These are phyloP conservation scores for Cornus kousa DNA, from an alignment of 148 eudicot genomes.

Conservation along the genomic window DNA sequence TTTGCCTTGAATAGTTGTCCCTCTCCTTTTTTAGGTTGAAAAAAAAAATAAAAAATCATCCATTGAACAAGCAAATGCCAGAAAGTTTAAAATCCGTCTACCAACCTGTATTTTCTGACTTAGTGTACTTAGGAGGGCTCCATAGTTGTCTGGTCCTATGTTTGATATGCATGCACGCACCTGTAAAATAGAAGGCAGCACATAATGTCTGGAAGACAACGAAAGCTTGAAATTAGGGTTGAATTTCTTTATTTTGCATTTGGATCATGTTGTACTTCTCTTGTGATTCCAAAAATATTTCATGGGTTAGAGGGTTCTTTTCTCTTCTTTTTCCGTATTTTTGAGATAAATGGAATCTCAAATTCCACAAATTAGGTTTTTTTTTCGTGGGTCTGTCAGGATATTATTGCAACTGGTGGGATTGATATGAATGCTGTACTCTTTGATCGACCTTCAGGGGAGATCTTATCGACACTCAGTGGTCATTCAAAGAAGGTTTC, in stretches of 20 bases:
- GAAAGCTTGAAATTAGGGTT: neutral
- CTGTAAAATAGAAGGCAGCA: too few relatives aligned
- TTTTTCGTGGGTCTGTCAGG: conserved; percentile 39
- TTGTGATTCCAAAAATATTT: too few relatives aligned
- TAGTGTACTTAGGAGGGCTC: too few relatives aligned
- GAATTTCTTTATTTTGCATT: neutral
- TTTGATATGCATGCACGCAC: neutral
- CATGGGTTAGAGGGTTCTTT: neutral
- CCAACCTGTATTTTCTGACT: too few relatives aligned
- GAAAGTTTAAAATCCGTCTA: too few relatives aligned
- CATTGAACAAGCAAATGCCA: too few relatives aligned
- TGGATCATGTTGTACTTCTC: neutral
- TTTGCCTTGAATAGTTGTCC: too few relatives aligned
- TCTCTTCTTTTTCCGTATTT: too few relatives aligned
- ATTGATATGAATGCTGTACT: conserved; percentile 78
- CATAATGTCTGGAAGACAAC: neutral
- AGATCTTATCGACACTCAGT: conserved; percentile 82
- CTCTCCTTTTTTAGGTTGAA: too few relatives aligned
- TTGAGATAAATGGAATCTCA: neutral
- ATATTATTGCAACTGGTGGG: conserved; percentile 86
- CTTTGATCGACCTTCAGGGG: conserved; percentile 75
- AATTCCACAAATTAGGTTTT: neutral
- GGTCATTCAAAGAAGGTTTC: conserved; percentile 94
- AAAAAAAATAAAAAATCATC: too few relatives aligned
- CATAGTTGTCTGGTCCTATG: neutral